These are phyloP conservation scores for Backusella morwellensis DNA, from an alignment of 192 early-diverging fungal genomes.

Conservation along the genomic window DNA sequence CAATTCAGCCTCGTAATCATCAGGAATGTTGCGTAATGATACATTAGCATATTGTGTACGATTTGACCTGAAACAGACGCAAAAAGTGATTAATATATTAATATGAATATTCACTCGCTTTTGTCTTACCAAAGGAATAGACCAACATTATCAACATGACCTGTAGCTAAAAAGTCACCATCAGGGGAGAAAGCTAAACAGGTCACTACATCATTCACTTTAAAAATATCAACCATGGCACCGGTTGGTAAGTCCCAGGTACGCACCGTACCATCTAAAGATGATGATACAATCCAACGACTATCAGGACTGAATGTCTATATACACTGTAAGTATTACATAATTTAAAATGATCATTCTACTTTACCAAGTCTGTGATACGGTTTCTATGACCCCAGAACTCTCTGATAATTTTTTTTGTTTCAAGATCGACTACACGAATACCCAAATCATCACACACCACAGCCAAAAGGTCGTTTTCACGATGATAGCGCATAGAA, in stretches of 20 bases:
- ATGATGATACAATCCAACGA: constrained; percentile 82
- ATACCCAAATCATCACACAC: constrained; percentile 86
- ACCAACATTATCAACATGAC: constrained; percentile 90
- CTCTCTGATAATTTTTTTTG: constrained; percentile 78
- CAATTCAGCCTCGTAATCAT: constrained; percentile 47
- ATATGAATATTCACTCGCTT: neutral
- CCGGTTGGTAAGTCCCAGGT: constrained; percentile 98
- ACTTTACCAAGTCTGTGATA: constrained; percentile 81
- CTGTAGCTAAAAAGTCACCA: constrained; percentile 90
- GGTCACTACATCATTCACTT: constrained; percentile 72
- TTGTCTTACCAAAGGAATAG: constrained; percentile 79
- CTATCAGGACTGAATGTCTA: constrained; percentile 90
- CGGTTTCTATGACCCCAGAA: constrained; percentile 86
- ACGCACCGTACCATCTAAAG: constrained; percentile 84
- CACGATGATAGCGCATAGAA: constrained; percentile 58
- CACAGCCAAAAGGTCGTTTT: constrained; percentile 78
- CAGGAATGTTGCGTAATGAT: constrained; percentile 61
- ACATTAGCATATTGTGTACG: constrained; percentile 75
- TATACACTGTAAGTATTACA: neutral
- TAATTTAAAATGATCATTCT: neutral
- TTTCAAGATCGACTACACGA: constrained; percentile 85
- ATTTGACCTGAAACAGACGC: constrained; percentile 55
- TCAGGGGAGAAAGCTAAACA: constrained; percentile 87
- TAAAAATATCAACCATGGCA: constrained; percentile 83
- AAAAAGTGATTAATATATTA: neutral